Conservation (phyloP, 495 filamentous ascomycete genomes). For the Thermochaetoides thermophila region DNA sequence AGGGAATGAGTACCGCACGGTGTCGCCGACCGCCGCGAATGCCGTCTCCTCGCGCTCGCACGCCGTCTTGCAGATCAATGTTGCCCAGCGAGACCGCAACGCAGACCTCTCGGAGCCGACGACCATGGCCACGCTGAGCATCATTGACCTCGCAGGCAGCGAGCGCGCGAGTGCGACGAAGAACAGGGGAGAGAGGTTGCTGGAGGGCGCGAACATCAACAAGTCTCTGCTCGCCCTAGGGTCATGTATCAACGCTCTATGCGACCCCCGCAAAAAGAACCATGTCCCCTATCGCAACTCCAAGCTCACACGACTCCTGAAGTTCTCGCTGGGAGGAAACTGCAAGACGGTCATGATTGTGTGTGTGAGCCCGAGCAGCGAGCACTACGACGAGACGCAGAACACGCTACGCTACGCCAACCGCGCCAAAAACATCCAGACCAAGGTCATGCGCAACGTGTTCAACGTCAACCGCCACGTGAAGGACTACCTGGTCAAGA, state of each 20-base stretch:
- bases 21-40: conserved; percentile 95
- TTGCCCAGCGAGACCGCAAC: conserved; percentile 87
- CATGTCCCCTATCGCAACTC: conserved; percentile 97
- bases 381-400: conserved; percentile 96
- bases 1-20: conserved; percentile 87
- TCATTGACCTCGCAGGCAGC: conserved; percentile 94
- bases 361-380: conserved; percentile 90
- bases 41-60: conserved; percentile 96
- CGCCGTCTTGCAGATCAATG: conserved; percentile 95
- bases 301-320: conserved; percentile 88
- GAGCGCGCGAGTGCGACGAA: conserved; percentile 94
- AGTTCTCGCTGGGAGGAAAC: conserved; percentile 94
- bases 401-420: conserved; percentile 98
- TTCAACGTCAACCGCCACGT: conserved; percentile 99
- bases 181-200: conserved; percentile 79
- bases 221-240: conserved; percentile 90
- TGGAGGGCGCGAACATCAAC: conserved; percentile 98
- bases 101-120: conserved; percentile 87
- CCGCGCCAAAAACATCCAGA: conserved; percentile 98
- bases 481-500: conserved; percentile 95
- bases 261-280: conserved; percentile 81
- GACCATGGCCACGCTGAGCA: conserved; percentile 94
- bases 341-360: conserved; percentile 99
- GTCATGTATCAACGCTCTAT: conserved; percentile 97
- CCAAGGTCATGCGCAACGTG: conserved; percentile 94